phyloP scores from a whole-genome alignment of 495 filamentous ascomycete species.

The Aspergillus heteromorphus region DNA sequence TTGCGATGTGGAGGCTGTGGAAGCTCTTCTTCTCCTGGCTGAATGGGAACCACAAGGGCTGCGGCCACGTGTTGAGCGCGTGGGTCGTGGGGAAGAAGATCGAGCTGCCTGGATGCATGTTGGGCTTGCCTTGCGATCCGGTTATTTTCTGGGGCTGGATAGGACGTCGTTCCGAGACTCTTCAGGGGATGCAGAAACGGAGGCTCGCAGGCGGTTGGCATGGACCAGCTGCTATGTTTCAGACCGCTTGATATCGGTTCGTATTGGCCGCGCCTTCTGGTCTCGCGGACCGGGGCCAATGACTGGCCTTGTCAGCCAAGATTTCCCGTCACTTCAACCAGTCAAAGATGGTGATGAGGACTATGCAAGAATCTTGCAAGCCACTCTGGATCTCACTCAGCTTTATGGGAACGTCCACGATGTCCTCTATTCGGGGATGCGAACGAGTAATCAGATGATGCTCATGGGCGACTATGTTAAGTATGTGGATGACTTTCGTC shows the following conservation, averaged over 20 bases:
- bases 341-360: slow-evolving; percentile 50
- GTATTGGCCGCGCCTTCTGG: slow-evolving; percentile 62
- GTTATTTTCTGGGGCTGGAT: slow-evolving; percentile 58
- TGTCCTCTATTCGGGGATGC: slow-evolving; percentile 59
- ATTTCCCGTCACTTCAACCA: slow-evolving; percentile 57
- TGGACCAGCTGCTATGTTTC: slow-evolving; percentile 63
- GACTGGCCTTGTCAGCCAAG: slow-evolving; percentile 53
- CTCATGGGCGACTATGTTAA: slow-evolving; percentile 61
- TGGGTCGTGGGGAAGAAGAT: slow-evolving; percentile 61
- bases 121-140: slow-evolving; percentile 57
- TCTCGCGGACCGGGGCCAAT: slow-evolving; percentile 59
- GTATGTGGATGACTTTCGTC: slow-evolving; percentile 61
- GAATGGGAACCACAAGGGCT: slow-evolving; percentile 61
- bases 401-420: slow-evolving; percentile 66
- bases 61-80: slow-evolving; percentile 43
- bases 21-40: slow-evolving; percentile 56
- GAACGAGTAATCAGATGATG: slow-evolving; percentile 59
- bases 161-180: slow-evolving; percentile 49
- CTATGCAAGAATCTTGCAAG: slow-evolving; percentile 58
- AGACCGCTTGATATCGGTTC: slow-evolving; percentile 59
- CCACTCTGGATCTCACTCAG: slow-evolving; percentile 58
- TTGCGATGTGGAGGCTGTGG: slow-evolving; percentile 59
- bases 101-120: slow-evolving; percentile 66
- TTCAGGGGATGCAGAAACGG: slow-evolving; percentile 43
- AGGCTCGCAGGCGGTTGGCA: slow-evolving; percentile 52